These are phyloP conservation scores for Aureobasidium sp. DNA, from an alignment of 2,329 filamentous ascomycete species.

Conservation along the genomic window DNA sequence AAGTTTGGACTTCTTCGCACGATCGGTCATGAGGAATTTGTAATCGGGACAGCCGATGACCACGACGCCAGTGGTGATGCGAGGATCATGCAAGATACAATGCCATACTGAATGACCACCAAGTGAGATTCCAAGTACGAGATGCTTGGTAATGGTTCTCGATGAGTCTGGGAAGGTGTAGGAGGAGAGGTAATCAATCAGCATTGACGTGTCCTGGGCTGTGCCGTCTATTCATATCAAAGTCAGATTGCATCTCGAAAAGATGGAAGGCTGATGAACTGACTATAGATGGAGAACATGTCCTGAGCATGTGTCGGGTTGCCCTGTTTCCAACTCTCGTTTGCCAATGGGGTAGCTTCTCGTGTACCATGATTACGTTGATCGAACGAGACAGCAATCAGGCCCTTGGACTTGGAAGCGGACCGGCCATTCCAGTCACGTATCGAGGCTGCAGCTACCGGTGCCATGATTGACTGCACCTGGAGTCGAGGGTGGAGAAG, in stretches of 20 bases:
- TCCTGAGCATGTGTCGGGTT: slow-evolving; percentile 89
- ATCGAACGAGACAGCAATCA: slow-evolving; percentile 90
- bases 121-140: slow-evolving; percentile 85
- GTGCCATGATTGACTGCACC: slow-evolving; percentile 77
- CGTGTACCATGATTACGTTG: slow-evolving; percentile 92
- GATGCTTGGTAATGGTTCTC: slow-evolving; percentile 63
- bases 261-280: slow-evolving; percentile 31
- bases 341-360: slow-evolving; percentile 71
- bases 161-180: slow-evolving; percentile 67
- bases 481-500: slow-evolving; percentile 85
- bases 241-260: not conserved
- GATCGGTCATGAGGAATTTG: slow-evolving; percentile 80
- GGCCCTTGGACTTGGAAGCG: slow-evolving; percentile 51
- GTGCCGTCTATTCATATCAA: slow-evolving; percentile 61
- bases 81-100: slow-evolving; percentile 77
- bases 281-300: slow-evolving; percentile 84
- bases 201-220: slow-evolving; percentile 73
- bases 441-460: slow-evolving; percentile 75
- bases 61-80: slow-evolving; percentile 80
- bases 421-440: slow-evolving; percentile 68
- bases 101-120: slow-evolving; percentile 94
- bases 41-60: slow-evolving; percentile 95
- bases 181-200: slow-evolving; percentile 82
- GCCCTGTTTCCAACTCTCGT: slow-evolving; percentile 81
- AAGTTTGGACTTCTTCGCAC: slow-evolving; percentile 76